Base-by-base conservation (phyloP, 83 land plant genomes). In the Picea mariana region DNA sequence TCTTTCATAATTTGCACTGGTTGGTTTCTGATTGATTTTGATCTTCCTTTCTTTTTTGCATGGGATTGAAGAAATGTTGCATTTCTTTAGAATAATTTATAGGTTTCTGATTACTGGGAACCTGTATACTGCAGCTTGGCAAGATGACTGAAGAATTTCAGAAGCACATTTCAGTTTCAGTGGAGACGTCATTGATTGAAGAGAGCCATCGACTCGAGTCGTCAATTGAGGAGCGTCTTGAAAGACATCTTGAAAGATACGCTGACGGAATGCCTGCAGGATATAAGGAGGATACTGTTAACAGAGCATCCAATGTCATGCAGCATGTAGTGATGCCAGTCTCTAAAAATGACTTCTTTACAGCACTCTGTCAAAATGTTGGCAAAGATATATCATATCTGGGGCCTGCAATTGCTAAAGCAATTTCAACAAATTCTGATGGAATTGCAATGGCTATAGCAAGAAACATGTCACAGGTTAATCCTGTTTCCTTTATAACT, bases 191-290 rank as follows among this genome's bases (percentile, higher is more conserved):
- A 49, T 52, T 81, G 62, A 34, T 31, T 13, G 76, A 81, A 73
- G 82, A 81, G 61, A 79, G 80, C 62, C 78, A 77, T 78, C 83
- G 82, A 24, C 75, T 81, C 44, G 82, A 81, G 62, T 55, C 42
- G 27, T 69, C 49, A 31, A 55, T 81, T 21, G 81, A 31, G 40
- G 44, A 81, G 62, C 60, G 26, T 13, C 31, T 81, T 47, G 83
- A 81, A 73, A 75, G 59, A 59, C 47, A 49, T 23, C 17, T 81
- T 47, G 76, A 81, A 38, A 59, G 27, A 49, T 26, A 81, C 49
- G 34, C 23, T 55, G 81, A 81, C 49, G 82, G 21, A 73, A 81
- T 26, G 52, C 59, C 26, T 12, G 20, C 82, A 58, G 38, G 60
- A 58, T 59, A 76, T 49, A 31, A 73, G 61, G 83, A 81, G 42